phyloP scores from a whole-genome alignment of 768 basidiomycete species.

The Panaeolus papilionaceus region DNA sequence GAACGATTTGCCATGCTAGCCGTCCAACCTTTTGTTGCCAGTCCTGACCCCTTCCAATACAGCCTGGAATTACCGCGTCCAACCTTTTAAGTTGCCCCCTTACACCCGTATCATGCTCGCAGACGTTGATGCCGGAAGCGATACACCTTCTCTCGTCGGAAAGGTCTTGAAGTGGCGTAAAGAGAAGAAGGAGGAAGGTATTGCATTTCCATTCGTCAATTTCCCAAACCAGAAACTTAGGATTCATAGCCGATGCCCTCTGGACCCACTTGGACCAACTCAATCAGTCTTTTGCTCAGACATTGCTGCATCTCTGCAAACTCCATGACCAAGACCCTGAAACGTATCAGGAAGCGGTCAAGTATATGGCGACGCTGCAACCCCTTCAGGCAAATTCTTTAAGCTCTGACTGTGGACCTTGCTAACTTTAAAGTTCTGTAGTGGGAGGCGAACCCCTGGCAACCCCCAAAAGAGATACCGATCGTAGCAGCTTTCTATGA shows the following conservation, averaged over 20 bases:
- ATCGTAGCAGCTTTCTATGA: constrained; percentile 64
- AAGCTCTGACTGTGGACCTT: constrained; percentile 4
- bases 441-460: constrained; percentile 68
- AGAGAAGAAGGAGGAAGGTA: constrained; percentile 64
- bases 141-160: constrained; percentile 93
- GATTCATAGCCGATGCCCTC: constrained; percentile 57
- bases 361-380: constrained; percentile 66
- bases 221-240: constrained; percentile 14
- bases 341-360: constrained; percentile 62
- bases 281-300: constrained; percentile 64
- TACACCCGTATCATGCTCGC: constrained; percentile 86
- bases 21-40: constrained; percentile 48
- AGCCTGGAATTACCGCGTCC: constrained; percentile 76
- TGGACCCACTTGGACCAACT: constrained; percentile 70
- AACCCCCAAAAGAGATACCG: constrained; percentile 46
- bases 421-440: constrained; percentile 30
- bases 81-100: constrained; percentile 84
- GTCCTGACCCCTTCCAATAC: constrained; percentile 68
- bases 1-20: constrained; percentile 21
- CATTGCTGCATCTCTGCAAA: constrained; percentile 56
- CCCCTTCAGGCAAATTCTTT: constrained; percentile 55
- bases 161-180: constrained; percentile 91
- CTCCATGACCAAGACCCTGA: constrained; percentile 52
- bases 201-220: constrained; percentile 16
- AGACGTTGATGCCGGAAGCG: constrained; percentile 95